A percentile compares a stretch with the other conserved stretches of the same genome.
phyloP scores from a whole-genome alignment of 2,329 filamentous ascomycete species.

The Claviceps arundinis region DNA sequence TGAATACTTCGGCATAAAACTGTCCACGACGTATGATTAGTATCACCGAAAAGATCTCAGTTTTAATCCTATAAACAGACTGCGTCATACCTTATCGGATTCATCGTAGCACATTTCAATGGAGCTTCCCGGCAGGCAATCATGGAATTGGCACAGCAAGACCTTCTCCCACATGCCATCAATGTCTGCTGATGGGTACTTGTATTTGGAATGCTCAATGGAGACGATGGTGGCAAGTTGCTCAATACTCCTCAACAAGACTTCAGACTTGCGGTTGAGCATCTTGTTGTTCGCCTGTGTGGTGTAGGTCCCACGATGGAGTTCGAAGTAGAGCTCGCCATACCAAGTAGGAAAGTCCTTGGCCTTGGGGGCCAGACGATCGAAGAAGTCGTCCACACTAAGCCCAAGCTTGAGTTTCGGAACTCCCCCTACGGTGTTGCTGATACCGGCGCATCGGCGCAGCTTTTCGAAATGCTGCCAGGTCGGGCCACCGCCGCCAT shows the following conservation, averaged over 20 bases:
- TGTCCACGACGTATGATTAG: constrained; percentile 19
- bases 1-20: constrained; percentile 74
- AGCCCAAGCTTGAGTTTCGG: constrained; percentile 81
- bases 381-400: constrained; percentile 91
- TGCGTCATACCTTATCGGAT: constrained; percentile 54
- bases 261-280: constrained; percentile 80
- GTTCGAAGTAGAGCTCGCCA: constrained; percentile 93
- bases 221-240: constrained; percentile 77
- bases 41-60: not conserved
- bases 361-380: constrained; percentile 66
- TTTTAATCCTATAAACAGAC: no score
- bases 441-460: constrained; percentile 78
- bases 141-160: constrained; percentile 91
- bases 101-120: constrained; percentile 99
- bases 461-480: constrained; percentile 93
- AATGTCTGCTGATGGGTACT: constrained; percentile 87
- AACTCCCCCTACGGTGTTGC: constrained; percentile 66
- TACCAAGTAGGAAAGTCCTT: constrained; percentile 86
- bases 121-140: constrained; percentile 85
- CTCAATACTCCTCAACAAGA: constrained; percentile 76
- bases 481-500: constrained; percentile 89
- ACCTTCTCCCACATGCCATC: constrained; percentile 93
- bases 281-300: constrained; percentile 96
- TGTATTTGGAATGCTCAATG: constrained; percentile 57
- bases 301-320: constrained; percentile 94